A percentile compares a stretch with the other conserved stretches of the same genome.
Conservation (phyloP, 139 green algal genomes). For the Gonium pectorale region DNA sequence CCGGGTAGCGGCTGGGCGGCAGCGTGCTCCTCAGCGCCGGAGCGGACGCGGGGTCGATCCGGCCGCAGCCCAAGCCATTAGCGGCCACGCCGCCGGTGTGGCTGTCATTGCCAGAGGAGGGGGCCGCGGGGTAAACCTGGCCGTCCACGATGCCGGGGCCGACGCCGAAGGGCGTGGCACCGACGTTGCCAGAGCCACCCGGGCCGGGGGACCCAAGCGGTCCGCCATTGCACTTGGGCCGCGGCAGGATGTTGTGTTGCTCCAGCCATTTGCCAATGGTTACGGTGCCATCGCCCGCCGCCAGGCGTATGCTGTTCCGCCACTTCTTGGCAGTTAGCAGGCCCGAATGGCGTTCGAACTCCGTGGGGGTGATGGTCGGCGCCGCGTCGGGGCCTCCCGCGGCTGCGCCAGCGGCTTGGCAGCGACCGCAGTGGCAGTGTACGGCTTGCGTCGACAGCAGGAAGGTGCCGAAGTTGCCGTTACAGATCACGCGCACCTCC, state of each 20-base stretch:
- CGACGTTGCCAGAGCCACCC: background rate
- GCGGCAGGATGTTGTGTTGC: conserved; percentile 45
- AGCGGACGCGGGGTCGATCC: too few species aligned
- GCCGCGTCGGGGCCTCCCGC: background rate
- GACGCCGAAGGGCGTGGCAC: too few species aligned
- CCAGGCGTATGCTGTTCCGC: conserved; percentile 67
- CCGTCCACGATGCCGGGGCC: background rate
- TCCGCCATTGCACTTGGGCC: conserved; percentile 33
- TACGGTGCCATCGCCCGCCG: conserved; percentile 28
- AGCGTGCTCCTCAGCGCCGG: background rate
- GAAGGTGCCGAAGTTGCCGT: conserved; percentile 51
- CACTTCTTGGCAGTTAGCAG: conserved; percentile 82
- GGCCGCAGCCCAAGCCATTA: background rate
- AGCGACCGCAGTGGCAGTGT: conserved; percentile 42
- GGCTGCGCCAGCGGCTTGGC: background rate
- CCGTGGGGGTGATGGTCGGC: conserved; percentile 70
- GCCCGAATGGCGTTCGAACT: conserved; percentile 82
- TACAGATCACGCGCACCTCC: conserved; percentile 42
- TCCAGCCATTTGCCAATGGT: conserved; percentile 47
- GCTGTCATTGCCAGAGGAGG: conserved; percentile 27
- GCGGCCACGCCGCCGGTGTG: background rate
- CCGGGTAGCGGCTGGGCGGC: conserved; percentile 41
- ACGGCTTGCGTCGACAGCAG: conserved; percentile 34
- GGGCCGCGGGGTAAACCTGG: background rate
- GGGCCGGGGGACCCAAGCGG: conserved; percentile 1